phyloP scores from a whole-genome alignment of 169 alveolate genomes.

The Eimeria brunetti region DNA sequence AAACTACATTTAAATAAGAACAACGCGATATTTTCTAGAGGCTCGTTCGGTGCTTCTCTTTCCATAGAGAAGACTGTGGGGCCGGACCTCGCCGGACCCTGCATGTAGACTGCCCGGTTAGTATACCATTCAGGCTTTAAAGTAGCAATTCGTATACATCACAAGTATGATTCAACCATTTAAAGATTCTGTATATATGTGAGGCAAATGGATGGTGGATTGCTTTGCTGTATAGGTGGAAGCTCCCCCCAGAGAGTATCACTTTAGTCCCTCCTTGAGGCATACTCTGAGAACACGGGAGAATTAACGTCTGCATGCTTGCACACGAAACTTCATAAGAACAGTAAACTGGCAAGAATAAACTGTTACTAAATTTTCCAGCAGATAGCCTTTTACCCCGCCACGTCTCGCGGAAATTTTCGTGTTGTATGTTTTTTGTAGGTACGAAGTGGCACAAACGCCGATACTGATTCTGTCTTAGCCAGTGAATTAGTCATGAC shows the following conservation, averaged over 20 bases:
- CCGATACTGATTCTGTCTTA: background rate
- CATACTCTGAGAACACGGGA: background rate
- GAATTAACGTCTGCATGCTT: background rate
- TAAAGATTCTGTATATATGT: background rate
- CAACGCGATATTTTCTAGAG: background rate
- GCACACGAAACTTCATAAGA: background rate
- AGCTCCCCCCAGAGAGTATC: background rate
- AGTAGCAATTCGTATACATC: background rate
- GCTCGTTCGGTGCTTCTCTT: background rate
- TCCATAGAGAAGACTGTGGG: conserved; percentile 6
- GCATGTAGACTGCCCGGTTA: background rate
- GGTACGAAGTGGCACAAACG: background rate
- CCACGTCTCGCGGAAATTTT: background rate
- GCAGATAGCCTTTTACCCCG: background rate
- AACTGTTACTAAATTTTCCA: no score
- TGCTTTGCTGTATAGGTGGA: background rate
- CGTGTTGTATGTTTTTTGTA: background rate
- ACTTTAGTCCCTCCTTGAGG: background rate
- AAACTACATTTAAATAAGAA: background rate
- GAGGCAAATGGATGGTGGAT: background rate
- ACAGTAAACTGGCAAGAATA: background rate
- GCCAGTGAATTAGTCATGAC: background rate
- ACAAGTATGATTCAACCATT: background rate
- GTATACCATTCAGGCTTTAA: background rate
- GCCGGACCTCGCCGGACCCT: conserved; percentile 7